A percentile compares a stretch with the other conserved stretches of the same genome.
Conservation (phyloP, 2,329 filamentous ascomycete genomes). For the Ophiostoma sp. region DNA sequence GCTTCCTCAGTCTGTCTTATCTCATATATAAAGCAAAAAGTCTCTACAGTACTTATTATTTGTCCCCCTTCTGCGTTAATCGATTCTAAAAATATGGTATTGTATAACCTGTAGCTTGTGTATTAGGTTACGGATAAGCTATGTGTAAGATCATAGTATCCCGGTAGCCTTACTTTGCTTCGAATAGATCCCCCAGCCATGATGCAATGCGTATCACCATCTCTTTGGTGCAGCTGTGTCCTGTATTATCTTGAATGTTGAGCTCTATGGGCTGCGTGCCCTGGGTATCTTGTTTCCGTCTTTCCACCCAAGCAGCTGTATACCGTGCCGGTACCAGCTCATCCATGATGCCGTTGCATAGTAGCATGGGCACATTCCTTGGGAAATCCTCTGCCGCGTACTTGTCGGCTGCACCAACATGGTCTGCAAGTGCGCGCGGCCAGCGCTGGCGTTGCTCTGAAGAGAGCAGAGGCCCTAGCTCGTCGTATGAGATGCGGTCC, state of each 20-base stretch:
- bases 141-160: too few relatives aligned
- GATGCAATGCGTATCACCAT: neutral
- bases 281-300: neutral
- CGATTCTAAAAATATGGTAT: too few relatives aligned
- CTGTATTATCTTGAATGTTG: neutral
- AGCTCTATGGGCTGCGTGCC: neutral
- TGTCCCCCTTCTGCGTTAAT: too few relatives aligned
- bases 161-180: neutral
- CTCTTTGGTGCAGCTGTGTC: neutral
- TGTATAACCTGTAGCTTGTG: too few relatives aligned
- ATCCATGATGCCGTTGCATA: neutral
- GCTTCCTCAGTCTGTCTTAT: too few relatives aligned
- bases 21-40: too few relatives aligned
- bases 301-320: neutral
- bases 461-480: neutral
- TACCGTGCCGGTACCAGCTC: neutral
- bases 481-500: neutral
- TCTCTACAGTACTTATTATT: too few relatives aligned
- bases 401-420: neutral
- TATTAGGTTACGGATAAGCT: too few relatives aligned
- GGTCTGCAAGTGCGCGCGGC: too few relatives aligned
- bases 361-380: neutral
- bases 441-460: neutral
- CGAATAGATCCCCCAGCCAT: neutral
- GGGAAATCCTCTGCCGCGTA: neutral